Percentiles rank a stretch among this genome's conserved stretches.
Evolutionary conservation across 129 eudicot genomes (phyloP).

Genomic region (Chrysanthemum seticuspe): DNA sequence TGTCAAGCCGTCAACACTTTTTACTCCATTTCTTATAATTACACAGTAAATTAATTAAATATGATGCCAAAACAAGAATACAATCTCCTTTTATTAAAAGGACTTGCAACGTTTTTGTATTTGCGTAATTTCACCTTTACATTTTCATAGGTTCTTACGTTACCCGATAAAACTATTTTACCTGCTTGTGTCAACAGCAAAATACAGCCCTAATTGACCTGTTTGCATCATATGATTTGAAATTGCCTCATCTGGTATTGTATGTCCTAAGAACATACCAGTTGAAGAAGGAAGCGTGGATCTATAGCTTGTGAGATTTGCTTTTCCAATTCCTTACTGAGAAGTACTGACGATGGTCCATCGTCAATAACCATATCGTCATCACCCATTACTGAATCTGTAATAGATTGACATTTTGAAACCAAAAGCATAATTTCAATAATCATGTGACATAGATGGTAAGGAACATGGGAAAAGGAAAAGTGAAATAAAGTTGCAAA

Average conservation of each 20-base stretch:
- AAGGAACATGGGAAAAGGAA: not conserved
- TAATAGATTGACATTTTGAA: constrained; percentile 22
- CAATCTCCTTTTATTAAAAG: not conserved
- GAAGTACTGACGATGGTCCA: constrained; percentile 34
- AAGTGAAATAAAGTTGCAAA: not conserved
- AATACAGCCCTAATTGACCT: constrained; percentile 8
- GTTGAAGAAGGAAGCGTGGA: constrained; percentile 79
- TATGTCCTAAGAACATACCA: constrained; percentile 50
- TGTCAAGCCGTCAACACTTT: no score
- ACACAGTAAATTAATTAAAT: not conserved
- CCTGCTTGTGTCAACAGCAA: not conserved
- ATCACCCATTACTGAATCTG: constrained; percentile 50
- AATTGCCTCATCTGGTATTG: not conserved
- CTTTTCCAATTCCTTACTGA: constrained; percentile 63
- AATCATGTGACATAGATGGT: not conserved
- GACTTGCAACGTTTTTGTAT: not conserved
- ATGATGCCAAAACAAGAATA: not conserved
- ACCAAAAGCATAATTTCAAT: constrained; percentile 3
- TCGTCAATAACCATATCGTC: constrained; percentile 80
- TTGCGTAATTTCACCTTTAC: no score
- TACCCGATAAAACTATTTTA: no score
- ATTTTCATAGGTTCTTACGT: no score
- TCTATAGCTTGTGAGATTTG: constrained; percentile 81
- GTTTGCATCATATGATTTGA: not conserved
- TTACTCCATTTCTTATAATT: not conserved